Base-by-base conservation (phyloP, 176 grass and related monocot species). In the Alopecurus myosuroides region DNA sequence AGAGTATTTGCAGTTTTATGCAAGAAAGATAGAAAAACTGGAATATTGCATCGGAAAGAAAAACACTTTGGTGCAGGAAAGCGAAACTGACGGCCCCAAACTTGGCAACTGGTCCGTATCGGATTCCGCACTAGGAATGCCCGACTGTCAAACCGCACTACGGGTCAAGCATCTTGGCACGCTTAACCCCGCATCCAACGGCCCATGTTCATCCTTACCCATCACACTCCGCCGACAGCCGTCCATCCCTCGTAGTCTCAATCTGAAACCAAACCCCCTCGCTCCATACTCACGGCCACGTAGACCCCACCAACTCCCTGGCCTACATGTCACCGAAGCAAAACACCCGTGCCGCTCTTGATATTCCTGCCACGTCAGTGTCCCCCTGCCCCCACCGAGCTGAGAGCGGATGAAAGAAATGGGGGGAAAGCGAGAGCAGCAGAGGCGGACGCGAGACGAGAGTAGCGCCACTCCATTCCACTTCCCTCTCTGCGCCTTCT, bases 231-330 rank as follows among this genome's bases (percentile, higher is more conserved):
- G 28, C 45, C 45, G 15, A 56, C 70, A 40, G 49, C 85, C 82
- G 77, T 73, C 81, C 66, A 36, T 22, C 25, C 10, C 25, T 49
- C 18, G 31, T 36, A 18, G 30, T 2, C 28, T 10, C 42, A 63
- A 49, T 42, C 50, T 10, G 28, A 61, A 70, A 44, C 29, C 18
- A 34, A 74, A 13, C 44, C 6, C 6, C 9, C 1, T 23, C 31
- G 17, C 15, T 2, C 9, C 3, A 30, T 15, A 1, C 23, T 17
- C n/a, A 78, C 58, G 42, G 61, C 25, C 1, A 0, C 29, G 3
- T 0, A 1, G 67, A 5, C 74, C 77, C 74, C 31, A 18, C 33
- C 0, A 0, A 0, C 5, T 0, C 0, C 1, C 1, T 0, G 11
- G 6, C 77, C 23, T 40, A n/a, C 57, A 17, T 66, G 80, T 57